Evolutionary conservation across 2,329 filamentous ascomycete genomes (phyloP).

Genomic region (Fusarium sp.): DNA sequence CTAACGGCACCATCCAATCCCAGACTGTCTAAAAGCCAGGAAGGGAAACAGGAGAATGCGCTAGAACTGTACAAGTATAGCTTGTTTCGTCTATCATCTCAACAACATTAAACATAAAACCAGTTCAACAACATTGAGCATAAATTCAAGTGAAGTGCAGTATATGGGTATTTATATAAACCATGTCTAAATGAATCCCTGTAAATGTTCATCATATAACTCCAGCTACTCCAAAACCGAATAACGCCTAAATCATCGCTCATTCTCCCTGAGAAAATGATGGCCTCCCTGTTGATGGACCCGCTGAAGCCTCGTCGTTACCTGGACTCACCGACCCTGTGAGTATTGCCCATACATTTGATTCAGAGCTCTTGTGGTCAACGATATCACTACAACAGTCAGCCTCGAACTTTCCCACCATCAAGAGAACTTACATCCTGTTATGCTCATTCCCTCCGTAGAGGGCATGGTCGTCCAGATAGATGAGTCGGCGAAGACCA

Average conservation of each 20-base stretch:
- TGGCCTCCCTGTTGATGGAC: background rate
- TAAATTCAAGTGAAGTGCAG: background rate
- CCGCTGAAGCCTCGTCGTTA: background rate
- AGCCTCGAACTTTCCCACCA: background rate
- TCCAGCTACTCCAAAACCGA: background rate
- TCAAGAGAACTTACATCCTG: background rate
- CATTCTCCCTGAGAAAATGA: background rate
- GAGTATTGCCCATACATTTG: constrained; percentile 13
- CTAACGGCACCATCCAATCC: constrained; percentile 10
- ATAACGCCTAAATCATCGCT: background rate
- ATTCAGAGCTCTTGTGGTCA: constrained; percentile 5
- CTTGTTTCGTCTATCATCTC: background rate
- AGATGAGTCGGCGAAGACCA: background rate
- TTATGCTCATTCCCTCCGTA: background rate
- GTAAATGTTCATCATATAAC: background rate
- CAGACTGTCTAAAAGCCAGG: background rate
- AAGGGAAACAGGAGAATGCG: constrained; percentile 8
- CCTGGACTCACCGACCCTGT: constrained; percentile 1
- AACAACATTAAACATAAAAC: background rate
- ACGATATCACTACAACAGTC: constrained; percentile 13
- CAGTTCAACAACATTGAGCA: background rate
- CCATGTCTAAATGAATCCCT: background rate
- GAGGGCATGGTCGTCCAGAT: constrained; percentile 13
- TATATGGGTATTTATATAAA: background rate
- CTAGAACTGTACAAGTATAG: constrained; percentile 10